Conservation (phyloP, 1,284 basidiomycete genomes). For the Xerocomus amazonicus region DNA sequence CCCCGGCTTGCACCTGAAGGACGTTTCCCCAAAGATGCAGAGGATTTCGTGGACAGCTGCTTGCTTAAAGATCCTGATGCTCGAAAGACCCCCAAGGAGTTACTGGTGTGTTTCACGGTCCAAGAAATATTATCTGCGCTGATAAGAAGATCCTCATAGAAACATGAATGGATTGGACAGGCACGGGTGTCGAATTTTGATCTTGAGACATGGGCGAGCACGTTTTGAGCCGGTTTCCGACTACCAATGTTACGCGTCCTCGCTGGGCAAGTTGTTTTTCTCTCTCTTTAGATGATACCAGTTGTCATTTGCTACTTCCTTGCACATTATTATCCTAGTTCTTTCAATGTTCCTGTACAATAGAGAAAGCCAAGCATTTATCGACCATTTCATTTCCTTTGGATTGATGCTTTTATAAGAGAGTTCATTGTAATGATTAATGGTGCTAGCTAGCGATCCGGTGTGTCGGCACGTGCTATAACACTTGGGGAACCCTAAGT, state of each 20-base stretch:
- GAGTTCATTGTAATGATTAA: too few species aligned
- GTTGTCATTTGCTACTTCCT: conserved; percentile 26
- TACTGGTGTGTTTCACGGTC: conserved; percentile 54
- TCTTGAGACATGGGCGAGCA: conserved; percentile 62
- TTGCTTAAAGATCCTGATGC: conserved; percentile 78
- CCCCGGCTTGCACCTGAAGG: conserved; percentile 72
- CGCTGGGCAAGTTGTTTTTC: conserved; percentile 5
- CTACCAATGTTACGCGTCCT: conserved; percentile 10
- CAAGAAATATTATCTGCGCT: conserved; percentile 1
- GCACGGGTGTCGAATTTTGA: conserved; percentile 50
- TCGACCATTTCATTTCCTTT: conserved; percentile 2
- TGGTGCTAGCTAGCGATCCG: too few species aligned
- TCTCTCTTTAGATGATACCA: conserved; percentile 24
- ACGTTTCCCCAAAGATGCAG: conserved; percentile 67
- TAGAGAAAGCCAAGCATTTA: conserved; percentile 22
- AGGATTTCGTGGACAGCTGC: conserved; percentile 80
- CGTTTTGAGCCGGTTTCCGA: conserved; percentile 41
- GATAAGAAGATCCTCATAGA: conserved; percentile 35
- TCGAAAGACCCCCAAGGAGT: conserved; percentile 76
- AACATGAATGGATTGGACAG: conserved; percentile 56
- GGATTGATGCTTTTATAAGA: not conserved
- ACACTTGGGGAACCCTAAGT: too few species aligned
- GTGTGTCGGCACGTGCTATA: too few species aligned
- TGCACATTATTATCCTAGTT: conserved; percentile 31
- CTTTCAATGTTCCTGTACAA: conserved; percentile 30